Evolutionary conservation across 805 yeast species (phyloP), one percentile per base, ranked within the genome.

Genomic region (Cyberlindnera xishuangbannaensis): DNA sequence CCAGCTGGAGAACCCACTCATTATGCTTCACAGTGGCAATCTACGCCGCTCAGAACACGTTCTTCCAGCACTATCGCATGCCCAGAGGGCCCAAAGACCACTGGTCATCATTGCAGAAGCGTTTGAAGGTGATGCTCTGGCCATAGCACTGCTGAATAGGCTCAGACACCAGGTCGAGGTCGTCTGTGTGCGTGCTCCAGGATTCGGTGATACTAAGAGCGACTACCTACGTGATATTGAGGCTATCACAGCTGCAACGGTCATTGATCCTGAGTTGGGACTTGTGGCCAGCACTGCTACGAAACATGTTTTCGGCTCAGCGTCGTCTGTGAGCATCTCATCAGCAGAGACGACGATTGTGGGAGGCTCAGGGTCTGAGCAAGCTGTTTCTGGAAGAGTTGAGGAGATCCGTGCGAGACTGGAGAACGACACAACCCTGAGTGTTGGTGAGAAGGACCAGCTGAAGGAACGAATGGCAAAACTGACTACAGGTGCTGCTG

Each of bases 141-240:
- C 97, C 50, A 97, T 97, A 46, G 87, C 97, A 67, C 82, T 92
- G 53, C 74, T 92, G 62, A 92, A 92, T 77, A 92, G 92, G 70
- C 75, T 92, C 58, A 83, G 97, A 70, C 97, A 97, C 49, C 97
- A 90, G 71, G 97, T 92, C 41, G 94, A 86, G 65, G 97, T 92
- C 41, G 83, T 92, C 59, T 94, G 92, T 50, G 96, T 92, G 48
- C 90, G 88, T 73, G 95, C 97, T 21, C 98, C 98, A 53, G 98
- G 98, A 33, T 92, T 90, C 56, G 98, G 97, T 63, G 98, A 92
- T 71, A 88, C 92, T 79, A 83, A 97, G 70, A 84, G 85, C 75
- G 87, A 87, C 73, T 87, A 84, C 47, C 69, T 92, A 44, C 96
- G 95, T 48, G 98, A 92, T 63, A 78, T 92, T 62, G 95, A 96